Percentiles rank a stretch among this genome's conserved stretches.
Evolutionary conservation across 1,284 basidiomycete species (phyloP).

Genomic region (Boletus nobilissimus): DNA sequence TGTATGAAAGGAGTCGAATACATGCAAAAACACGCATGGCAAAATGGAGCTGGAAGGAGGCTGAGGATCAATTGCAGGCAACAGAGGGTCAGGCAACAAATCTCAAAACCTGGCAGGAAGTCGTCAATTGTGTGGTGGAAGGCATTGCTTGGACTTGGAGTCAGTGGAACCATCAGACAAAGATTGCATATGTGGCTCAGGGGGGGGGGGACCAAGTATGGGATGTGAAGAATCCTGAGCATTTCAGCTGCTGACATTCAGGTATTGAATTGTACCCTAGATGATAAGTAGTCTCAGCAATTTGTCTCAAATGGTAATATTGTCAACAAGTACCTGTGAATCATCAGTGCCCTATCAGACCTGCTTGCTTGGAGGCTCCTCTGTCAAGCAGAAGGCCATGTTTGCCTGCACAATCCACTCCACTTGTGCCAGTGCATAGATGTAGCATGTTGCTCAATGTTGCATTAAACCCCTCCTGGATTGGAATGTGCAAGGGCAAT

Average conservation of each 20-base stretch:
- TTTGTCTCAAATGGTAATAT: too few relatives aligned
- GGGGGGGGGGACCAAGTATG: too few relatives aligned
- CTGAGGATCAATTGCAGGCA: background rate
- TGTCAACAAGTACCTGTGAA: background rate
- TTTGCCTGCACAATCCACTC: background rate
- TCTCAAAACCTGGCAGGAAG: slow-evolving; percentile 9
- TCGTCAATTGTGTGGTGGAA: background rate
- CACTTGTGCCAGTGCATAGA: background rate
- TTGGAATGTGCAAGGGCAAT: background rate
- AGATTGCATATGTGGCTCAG: background rate
- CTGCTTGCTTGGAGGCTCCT: background rate
- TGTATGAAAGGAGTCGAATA: background rate
- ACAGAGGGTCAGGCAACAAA: slow-evolving; percentile 4
- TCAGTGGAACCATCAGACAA: background rate
- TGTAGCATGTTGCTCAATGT: background rate
- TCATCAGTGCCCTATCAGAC: background rate
- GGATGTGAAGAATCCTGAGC: too few relatives aligned
- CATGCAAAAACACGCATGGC: background rate
- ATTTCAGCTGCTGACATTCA: too few relatives aligned
- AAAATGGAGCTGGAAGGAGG: background rate
- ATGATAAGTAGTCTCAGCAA: too few relatives aligned
- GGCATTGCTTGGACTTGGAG: background rate
- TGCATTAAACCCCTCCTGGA: background rate
- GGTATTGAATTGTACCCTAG: too few relatives aligned
- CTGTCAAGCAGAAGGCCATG: background rate